Evolutionary conservation across 208 protist species (phyloP).

Genomic region (Crithidia fasciculata): DNA sequence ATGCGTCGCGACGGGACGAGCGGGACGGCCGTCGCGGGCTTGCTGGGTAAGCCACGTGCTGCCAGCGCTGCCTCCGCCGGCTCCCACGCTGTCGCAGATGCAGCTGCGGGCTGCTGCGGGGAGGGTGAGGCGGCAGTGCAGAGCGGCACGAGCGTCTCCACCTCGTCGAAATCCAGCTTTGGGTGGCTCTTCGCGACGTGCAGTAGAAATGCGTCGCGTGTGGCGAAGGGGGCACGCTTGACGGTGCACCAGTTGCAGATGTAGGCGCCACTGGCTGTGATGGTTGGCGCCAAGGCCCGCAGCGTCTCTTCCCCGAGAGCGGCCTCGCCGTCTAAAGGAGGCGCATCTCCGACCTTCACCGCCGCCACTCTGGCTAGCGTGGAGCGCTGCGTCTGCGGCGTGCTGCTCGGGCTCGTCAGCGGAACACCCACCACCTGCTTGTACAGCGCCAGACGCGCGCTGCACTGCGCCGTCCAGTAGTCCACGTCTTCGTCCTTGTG

Average conservation of each 20-base stretch:
- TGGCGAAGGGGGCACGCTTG: conserved; percentile 42
- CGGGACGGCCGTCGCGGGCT: background rate
- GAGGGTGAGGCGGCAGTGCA: conserved; percentile 7
- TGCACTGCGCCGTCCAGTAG: conserved; percentile 63
- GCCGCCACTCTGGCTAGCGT: too few relatives aligned
- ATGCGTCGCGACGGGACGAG: conserved; percentile 35
- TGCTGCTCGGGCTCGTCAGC: conserved; percentile 28
- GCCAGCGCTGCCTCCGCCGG: background rate
- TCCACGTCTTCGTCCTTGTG: conserved; percentile 56
- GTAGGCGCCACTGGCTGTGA: conserved; percentile 63
- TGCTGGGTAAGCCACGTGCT: background rate
- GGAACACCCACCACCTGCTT: conserved; percentile 58
- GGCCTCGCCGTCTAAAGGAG: background rate
- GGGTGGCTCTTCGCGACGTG: conserved; percentile 82
- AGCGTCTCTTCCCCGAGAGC: background rate
- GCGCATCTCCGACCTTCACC: too few relatives aligned
- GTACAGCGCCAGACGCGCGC: conserved; percentile 72
- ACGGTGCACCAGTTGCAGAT: conserved; percentile 86
- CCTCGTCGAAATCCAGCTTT: conserved; percentile 65
- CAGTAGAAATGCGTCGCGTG: conserved; percentile 79
- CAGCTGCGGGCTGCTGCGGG: background rate
- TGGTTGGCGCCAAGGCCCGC: conserved; percentile 50
- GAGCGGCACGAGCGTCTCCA: conserved; percentile 62
- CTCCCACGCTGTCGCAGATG: background rate
- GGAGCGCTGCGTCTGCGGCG: background rate